Evolutionary conservation across 208 protist species (phyloP).

Genomic region (Crithidia acanthocephali): DNA sequence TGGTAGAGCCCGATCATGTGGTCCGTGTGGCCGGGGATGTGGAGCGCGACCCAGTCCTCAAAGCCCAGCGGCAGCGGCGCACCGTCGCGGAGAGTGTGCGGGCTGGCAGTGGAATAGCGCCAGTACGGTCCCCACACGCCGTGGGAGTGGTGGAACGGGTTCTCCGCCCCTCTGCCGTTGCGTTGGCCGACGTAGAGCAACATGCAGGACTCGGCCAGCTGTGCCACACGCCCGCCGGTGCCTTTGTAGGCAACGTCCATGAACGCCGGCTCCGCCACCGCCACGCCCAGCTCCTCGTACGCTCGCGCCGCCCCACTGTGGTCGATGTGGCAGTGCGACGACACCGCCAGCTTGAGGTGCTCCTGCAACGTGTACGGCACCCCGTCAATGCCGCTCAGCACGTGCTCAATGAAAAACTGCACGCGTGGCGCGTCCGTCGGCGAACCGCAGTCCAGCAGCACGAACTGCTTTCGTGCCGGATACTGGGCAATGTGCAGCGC

Average conservation of each 20-base stretch:
- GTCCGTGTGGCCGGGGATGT: conserved; percentile 56
- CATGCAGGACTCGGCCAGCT: conserved; percentile 43
- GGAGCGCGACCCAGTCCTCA: conserved; percentile 50
- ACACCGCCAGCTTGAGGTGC: conserved; percentile 40
- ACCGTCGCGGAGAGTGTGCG: conserved; percentile 27
- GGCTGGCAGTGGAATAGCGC: conserved; percentile 21
- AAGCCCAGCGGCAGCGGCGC: conserved; percentile 45
- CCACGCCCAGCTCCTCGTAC: conserved; percentile 34
- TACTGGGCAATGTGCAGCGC: conserved; percentile 54
- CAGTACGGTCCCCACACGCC: conserved; percentile 46
- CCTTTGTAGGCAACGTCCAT: conserved; percentile 39
- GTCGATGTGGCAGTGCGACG: conserved; percentile 57
- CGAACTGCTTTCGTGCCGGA: conserved; percentile 29
- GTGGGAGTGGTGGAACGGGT: conserved; percentile 35
- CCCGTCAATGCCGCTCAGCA: conserved; percentile 24
- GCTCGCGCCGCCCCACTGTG: conserved; percentile 41
- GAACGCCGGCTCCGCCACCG: conserved; percentile 29
- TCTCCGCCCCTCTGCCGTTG: conserved; percentile 35
- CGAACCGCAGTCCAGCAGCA: conserved; percentile 54
- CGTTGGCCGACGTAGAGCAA: conserved; percentile 33
- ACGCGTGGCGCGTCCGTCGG: conserved; percentile 46
- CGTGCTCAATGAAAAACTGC: conserved; percentile 51
- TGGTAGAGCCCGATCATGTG: conserved; percentile 68
- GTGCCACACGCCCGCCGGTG: conserved; percentile 17
- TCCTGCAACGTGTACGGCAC: conserved; percentile 29